These are phyloP conservation scores for Abelmoschus esculentus DNA, from an alignment of 345 rosid species.

Conservation along the genomic window DNA sequence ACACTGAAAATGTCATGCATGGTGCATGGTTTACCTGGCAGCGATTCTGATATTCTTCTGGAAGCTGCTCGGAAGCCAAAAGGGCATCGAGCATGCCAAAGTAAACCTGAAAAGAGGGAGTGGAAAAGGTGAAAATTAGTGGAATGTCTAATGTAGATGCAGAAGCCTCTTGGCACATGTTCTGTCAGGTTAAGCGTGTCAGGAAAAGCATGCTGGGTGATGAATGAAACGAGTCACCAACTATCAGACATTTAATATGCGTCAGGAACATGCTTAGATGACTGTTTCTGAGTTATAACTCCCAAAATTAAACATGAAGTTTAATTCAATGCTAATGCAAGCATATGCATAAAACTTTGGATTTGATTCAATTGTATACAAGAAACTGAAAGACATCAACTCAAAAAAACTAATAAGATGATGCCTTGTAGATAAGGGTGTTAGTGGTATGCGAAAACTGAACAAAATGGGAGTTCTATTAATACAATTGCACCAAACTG, in stretches of 20 bases:
- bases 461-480: background rate
- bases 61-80: conserved; percentile 49
- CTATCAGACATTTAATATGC: background rate
- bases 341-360: background rate
- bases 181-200: no score
- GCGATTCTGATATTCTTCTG: conserved; percentile 48
- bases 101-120: conserved; percentile 31
- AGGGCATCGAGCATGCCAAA: conserved; percentile 62
- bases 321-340: no score
- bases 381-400: no score
- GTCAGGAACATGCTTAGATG: no score
- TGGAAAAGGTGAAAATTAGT: background rate
- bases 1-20: background rate
- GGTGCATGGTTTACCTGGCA: conserved; percentile 32
- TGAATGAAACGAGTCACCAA: background rate
- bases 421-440: background rate
- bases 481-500: background rate
- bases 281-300: no score
- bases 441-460: background rate
- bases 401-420: background rate
- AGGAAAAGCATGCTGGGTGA: background rate
- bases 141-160: background rate
- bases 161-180: no score
- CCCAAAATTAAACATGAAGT: no score
- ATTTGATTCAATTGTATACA: no score